Base-by-base conservation (phyloP, 805 yeast genomes). In the Zygoascus flipseniorum region DNA sequence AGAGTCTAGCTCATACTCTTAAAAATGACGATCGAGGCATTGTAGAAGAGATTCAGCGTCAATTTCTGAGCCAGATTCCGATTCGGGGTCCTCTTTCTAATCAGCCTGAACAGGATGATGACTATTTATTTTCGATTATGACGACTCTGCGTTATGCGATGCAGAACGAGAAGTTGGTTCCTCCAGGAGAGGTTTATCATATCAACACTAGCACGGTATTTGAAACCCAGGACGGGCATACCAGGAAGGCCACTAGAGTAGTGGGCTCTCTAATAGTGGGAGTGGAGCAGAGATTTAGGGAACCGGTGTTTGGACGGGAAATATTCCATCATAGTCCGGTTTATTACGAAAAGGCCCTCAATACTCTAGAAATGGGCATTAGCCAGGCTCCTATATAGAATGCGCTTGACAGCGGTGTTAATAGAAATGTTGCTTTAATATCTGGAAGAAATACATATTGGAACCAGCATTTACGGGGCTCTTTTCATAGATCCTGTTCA, bases 141-240 rank as follows among this genome's bases (percentile, higher is more conserved):
- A 56, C 58, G 46, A 60, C 59, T n/a, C 55, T 67, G 11, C 58
- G 70, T 5, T 58, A 55, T 5, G 56, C 54, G 13, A 67, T 67
- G 71, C 57, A 58, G 37, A 58, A 58, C 50, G 70, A 67, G 51
- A 67, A 67, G 53, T 61, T 67, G 11, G 62, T 65, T 1, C 70
- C 71, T 5, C 71, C 71, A 0, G 71, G 71, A 1, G 60, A 60
- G n/a, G 62, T 67, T 10, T 66, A 64, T 50, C 69, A 66, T 43
- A 43, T 67, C 39, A 59, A 62, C 18, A 60, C 67, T n/a, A 59
- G 58, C 39, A 59, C 63, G 2, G 59, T 66, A 14, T 61, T 63
- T 41, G 62, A 61, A 47, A 55, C 60, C 3, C 65, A 62, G 47
- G 58, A 56, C 23, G 64, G 63, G 6, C 56, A 60, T 14, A 60